phyloP scores from a whole-genome alignment of 2,329 filamentous ascomycete genomes.

The Pseudophaeomoniella oleicola region DNA sequence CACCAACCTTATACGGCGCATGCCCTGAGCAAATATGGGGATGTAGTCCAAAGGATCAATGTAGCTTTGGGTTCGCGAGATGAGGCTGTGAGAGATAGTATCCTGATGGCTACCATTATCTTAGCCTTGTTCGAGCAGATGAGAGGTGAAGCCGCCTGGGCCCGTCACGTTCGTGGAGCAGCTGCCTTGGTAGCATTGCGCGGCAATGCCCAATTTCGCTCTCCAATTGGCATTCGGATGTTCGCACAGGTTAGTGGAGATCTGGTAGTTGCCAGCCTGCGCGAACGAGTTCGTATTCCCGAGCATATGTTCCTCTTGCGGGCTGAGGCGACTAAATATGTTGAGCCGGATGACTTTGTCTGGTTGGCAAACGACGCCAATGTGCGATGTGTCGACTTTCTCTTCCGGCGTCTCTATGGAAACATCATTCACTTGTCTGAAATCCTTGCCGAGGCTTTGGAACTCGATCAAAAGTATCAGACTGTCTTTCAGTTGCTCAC shows the following conservation, averaged over 20 bases:
- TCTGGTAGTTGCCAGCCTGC: slow-evolving; percentile 26
- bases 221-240: slow-evolving; percentile 32
- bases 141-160: slow-evolving; percentile 22
- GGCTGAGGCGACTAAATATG: slow-evolving; percentile 13
- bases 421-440: slow-evolving; percentile 13
- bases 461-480: slow-evolving; percentile 17
- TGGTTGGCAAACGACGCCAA: slow-evolving; percentile 16
- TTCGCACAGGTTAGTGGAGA: slow-evolving; percentile 43
- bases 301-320: slow-evolving; percentile 23
- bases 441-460: slow-evolving; percentile 19
- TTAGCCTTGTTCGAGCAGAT: slow-evolving; percentile 48
- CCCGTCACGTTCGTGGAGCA: slow-evolving; percentile 45
- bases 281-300: slow-evolving; percentile 4
- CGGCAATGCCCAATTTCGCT: slow-evolving; percentile 22
- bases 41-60: slow-evolving; percentile 11
- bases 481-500: too few relatives aligned
- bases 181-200: slow-evolving; percentile 39
- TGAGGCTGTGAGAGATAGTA: slow-evolving; percentile 24
- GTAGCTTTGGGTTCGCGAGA: slow-evolving; percentile 17
- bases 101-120: slow-evolving; percentile 40
- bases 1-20: slow-evolving; percentile 41
- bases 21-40: slow-evolving; percentile 29
- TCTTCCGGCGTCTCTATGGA: slow-evolving; percentile 17
- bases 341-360: slow-evolving; percentile 14
- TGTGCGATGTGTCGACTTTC: slow-evolving; percentile 17